These are phyloP conservation scores for Boletus semigastroideus DNA, from an alignment of 1,284 basidiomycete species.

Conservation along the genomic window DNA sequence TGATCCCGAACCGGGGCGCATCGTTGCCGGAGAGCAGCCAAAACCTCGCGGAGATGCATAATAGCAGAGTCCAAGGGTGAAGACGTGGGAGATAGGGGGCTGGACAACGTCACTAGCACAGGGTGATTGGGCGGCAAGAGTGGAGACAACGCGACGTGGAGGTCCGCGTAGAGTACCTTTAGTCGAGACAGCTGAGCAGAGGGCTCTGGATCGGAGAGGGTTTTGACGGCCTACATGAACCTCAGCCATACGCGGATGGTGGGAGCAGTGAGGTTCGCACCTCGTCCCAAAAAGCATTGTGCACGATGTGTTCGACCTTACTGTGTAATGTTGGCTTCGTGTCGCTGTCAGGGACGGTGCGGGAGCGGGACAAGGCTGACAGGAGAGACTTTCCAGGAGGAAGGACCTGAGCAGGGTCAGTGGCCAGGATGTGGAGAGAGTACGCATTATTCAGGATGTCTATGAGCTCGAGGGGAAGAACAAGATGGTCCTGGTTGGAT, in stretches of 20 bases:
- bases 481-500: conserved; percentile 27
- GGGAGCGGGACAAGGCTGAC: conserved; percentile 53
- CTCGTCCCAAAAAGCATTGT: conserved; percentile 72
- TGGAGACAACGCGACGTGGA: conserved; percentile 47
- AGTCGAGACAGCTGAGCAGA: conserved; percentile 50
- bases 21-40: conserved; percentile 50
- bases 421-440: conserved; percentile 63
- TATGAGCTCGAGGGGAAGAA: conserved; percentile 53
- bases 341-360: conserved; percentile 26
- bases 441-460: conserved; percentile 55
- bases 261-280: conserved; percentile 37
- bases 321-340: conserved; percentile 40
- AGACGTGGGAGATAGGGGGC: conserved; percentile 62
- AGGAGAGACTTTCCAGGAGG: conserved; percentile 69
- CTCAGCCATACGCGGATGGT: conserved; percentile 18
- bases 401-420: conserved; percentile 54
- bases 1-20: conserved; percentile 67
- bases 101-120: conserved; percentile 48
- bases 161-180: conserved; percentile 52
- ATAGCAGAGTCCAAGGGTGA: conserved; percentile 59
- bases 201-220: conserved; percentile 45
- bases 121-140: conserved; percentile 54
- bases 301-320: conserved; percentile 54
- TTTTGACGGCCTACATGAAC: conserved; percentile 38
- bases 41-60: conserved; percentile 49